phyloP scores from a whole-genome alignment of 495 filamentous ascomycete genomes.

The Penicillium canariense region DNA sequence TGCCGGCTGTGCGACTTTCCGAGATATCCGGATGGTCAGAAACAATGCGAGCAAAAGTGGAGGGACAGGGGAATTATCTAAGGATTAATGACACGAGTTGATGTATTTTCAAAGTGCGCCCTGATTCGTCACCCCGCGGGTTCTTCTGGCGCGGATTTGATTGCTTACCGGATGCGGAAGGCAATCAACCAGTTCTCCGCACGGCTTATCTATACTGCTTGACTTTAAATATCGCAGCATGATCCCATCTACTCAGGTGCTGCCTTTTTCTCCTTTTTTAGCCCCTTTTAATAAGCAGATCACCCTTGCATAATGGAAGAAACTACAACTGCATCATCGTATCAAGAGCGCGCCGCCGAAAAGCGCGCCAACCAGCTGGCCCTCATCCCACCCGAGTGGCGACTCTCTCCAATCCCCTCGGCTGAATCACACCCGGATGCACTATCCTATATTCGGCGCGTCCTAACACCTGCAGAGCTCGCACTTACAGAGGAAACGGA shows the following conservation, averaged over 20 bases:
- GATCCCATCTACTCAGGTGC: neutral
- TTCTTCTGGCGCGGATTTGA: slow-evolving; percentile 11
- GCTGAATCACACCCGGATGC: slow-evolving; percentile 22
- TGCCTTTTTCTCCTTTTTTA: neutral
- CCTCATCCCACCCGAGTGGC: slow-evolving; percentile 36
- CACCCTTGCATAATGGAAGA: neutral
- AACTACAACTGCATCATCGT: slow-evolving; percentile 3
- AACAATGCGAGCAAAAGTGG: slow-evolving; percentile 29
- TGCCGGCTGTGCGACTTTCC: slow-evolving; percentile 29
- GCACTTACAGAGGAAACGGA: slow-evolving; percentile 50
- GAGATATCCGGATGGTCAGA: slow-evolving; percentile 31
- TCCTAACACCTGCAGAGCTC: slow-evolving; percentile 48
- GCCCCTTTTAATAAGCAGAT: neutral
- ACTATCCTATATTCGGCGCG: slow-evolving; percentile 20
- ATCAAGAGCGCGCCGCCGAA: slow-evolving; percentile 28
- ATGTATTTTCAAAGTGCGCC: neutral
- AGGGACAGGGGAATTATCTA: slow-evolving; percentile 8
- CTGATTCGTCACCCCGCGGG: neutral
- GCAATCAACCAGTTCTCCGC: slow-evolving; percentile 13
- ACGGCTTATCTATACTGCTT: slow-evolving; percentile 17
- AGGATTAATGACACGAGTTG: neutral
- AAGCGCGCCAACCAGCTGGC: slow-evolving; percentile 31
- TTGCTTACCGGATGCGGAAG: slow-evolving; percentile 24
- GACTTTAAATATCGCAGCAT: slow-evolving; percentile 5
- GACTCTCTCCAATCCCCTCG: slow-evolving; percentile 23